Evolutionary conservation across 1,139 yeast genomes (phyloP).

Genomic region (Cylindricascospora bacillispora): DNA sequence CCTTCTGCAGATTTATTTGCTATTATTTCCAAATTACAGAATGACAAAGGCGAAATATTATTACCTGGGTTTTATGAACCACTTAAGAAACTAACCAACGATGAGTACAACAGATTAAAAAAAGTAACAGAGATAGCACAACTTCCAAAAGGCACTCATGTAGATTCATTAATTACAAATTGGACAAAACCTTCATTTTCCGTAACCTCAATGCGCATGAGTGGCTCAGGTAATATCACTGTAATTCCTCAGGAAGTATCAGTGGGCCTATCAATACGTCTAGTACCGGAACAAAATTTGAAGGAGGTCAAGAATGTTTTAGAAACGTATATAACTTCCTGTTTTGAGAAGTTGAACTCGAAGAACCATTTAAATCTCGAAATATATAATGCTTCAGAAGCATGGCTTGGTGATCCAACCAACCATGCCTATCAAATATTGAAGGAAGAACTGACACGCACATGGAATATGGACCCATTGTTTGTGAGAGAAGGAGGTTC

Average conservation of each 20-base stretch:
- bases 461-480: conserved; percentile 63
- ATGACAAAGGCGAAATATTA: conserved; percentile 43
- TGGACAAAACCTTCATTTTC: conserved; percentile 92
- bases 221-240: conserved; percentile 84
- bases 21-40: conserved; percentile 49
- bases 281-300: conserved; percentile 80
- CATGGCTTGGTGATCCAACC: conserved; percentile 85
- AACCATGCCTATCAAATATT: conserved; percentile 62
- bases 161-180: conserved; percentile 55
- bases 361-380: conserved; percentile 47
- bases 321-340: conserved; percentile 31
- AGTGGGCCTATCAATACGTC: conserved; percentile 68
- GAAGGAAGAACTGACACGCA: conserved; percentile 41
- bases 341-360: conserved; percentile 39
- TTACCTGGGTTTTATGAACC: conserved; percentile 64
- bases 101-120: conserved; percentile 49
- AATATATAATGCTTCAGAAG: conserved; percentile 77
- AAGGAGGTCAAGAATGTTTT: conserved; percentile 42
- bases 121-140: conserved; percentile 39
- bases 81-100: conserved; percentile 40
- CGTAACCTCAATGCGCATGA: conserved; percentile 71
- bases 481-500: conserved; percentile 94
- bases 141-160: conserved; percentile 25
- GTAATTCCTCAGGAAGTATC: conserved; percentile 76
- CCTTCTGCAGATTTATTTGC: conserved; percentile 81